These are phyloP conservation scores for Arabidopsis hybrid DNA, from an alignment of 441 rosid genomes.

Conservation along the genomic window DNA sequence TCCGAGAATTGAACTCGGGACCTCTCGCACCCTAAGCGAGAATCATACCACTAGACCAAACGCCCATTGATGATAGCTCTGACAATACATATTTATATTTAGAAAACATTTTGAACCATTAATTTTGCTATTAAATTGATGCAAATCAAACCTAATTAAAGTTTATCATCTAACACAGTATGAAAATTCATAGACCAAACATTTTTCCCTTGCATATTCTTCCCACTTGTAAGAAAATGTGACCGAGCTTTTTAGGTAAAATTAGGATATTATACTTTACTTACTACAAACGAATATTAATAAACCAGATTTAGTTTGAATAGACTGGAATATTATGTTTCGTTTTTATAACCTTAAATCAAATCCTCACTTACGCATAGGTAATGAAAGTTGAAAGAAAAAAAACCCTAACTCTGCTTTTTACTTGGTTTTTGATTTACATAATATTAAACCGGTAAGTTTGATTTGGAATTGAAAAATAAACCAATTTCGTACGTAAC, in stretches of 20 bases:
- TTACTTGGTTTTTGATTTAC: not conserved
- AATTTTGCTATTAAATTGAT: no score
- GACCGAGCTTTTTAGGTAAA: not conserved
- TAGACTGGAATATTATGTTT: no score
- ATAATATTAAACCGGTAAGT: not conserved
- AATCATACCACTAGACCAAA: constrained; percentile 90
- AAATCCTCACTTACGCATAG: no score
- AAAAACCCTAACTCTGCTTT: constrained; percentile 7
- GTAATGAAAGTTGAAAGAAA: not conserved
- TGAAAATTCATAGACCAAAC: no score
- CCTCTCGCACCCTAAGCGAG: constrained; percentile 91
- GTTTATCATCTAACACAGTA: not conserved
- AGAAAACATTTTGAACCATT: not conserved
- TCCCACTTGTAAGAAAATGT: not conserved
- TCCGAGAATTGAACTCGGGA: constrained; percentile 84
- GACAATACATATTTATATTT: not conserved
- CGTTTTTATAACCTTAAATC: no score
- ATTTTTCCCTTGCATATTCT: not conserved
- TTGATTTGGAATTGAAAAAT: not conserved
- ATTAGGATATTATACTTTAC: not conserved
- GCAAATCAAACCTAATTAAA: not conserved
- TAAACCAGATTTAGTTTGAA: not conserved
- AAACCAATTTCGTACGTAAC: not conserved
- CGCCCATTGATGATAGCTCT: constrained; percentile 32
- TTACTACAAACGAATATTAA: not conserved